Conservation (phyloP, 1,139 yeast genomes). For the Taiozyma sp. region DNA sequence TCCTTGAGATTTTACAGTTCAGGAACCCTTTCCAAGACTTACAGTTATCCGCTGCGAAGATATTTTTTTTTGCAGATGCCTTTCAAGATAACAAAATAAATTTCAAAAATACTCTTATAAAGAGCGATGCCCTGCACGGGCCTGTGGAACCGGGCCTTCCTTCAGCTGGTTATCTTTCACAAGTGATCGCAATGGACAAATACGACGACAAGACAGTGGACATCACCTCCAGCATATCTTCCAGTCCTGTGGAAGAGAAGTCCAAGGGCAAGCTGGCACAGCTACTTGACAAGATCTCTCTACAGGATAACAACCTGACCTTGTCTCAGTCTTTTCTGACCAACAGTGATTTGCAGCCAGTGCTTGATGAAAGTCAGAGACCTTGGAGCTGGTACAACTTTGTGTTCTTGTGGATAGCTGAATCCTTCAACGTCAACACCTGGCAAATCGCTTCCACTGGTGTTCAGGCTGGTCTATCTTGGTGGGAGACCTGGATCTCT, state of each 20-base stretch:
- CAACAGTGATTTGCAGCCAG: constrained; percentile 75
- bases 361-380: constrained; percentile 57
- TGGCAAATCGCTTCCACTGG: constrained; percentile 92
- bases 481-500: constrained; percentile 90
- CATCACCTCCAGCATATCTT: background rate
- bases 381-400: constrained; percentile 81
- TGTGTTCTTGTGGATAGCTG: constrained; percentile 81
- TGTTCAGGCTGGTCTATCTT: constrained; percentile 63
- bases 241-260: background rate
- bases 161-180: background rate
- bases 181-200: background rate
- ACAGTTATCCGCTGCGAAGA: background rate
- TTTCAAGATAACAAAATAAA: background rate
- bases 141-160: background rate
- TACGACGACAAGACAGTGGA: background rate
- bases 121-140: background rate
- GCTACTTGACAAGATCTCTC: background rate
- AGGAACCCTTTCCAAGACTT: background rate
- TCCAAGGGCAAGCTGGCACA: background rate
- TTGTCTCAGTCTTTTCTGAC: constrained; percentile 54
- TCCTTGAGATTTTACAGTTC: background rate
- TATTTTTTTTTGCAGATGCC: background rate
- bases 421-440: constrained; percentile 81
- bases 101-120: background rate
- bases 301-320: constrained; percentile 29